Evolutionary conservation across 768 basidiomycete genomes (phyloP).

Genomic region (Collybia nuda): DNA sequence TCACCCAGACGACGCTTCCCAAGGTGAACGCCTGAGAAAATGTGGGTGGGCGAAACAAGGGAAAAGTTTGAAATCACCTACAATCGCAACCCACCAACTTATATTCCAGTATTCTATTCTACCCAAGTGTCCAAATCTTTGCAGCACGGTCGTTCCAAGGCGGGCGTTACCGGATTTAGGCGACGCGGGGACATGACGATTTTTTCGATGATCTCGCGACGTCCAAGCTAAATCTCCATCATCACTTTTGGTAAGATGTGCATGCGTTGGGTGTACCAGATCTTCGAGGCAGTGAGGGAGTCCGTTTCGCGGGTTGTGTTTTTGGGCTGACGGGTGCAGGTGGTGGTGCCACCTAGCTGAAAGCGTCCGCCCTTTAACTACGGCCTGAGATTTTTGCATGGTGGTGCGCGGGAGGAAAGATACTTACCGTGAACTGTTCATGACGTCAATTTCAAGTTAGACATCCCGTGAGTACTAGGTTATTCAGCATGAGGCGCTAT

Average conservation of each 20-base stretch:
- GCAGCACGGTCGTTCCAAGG: constrained; percentile 12
- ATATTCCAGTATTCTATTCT: constrained; percentile 42
- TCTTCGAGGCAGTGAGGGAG: constrained; percentile 20
- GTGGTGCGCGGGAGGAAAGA: too few species aligned
- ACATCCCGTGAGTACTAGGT: too few species aligned
- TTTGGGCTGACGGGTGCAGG: constrained; percentile 26
- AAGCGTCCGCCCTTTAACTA: too few species aligned
- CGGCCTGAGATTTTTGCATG: too few species aligned
- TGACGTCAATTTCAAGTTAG: too few species aligned
- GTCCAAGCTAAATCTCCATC: constrained; percentile 29
- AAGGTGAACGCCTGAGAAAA: constrained; percentile 32
- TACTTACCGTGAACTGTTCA: too few species aligned
- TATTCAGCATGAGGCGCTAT: too few species aligned
- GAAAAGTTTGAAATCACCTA: constrained; percentile 12
- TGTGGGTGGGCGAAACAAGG: not conserved
- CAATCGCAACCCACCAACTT: constrained; percentile 43
- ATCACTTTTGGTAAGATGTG: constrained; percentile 17
- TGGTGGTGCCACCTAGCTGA: constrained; percentile 24
- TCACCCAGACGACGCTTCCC: constrained; percentile 50
- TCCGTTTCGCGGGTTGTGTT: constrained; percentile 23
- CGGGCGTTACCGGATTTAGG: constrained; percentile 19
- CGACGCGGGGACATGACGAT: constrained; percentile 25
- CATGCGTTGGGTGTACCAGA: constrained; percentile 37
- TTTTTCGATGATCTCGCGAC: constrained; percentile 39
- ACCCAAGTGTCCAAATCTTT: constrained; percentile 25